Base-by-base conservation (phyloP, 2,329 filamentous ascomycete genomes). In the Seiridium unicorne region DNA sequence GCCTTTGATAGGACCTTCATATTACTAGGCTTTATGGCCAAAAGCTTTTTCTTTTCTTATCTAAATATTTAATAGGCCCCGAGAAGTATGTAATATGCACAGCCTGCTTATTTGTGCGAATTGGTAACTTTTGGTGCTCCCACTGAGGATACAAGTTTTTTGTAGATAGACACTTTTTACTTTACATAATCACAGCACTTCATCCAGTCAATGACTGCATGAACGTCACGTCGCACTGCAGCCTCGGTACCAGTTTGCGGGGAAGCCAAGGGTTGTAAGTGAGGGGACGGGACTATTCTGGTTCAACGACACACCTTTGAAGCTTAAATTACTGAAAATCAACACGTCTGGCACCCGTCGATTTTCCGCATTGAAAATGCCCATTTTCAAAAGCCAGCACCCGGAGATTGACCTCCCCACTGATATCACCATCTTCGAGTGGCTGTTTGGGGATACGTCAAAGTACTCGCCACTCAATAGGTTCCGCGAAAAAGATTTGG, bases 381-480 rank as follows among this genome's bases (percentile, higher is more conserved):
- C 51, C 26, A 44, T 55, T 4, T 55, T 55, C 40, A 42, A 34
- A 10, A 55, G 51, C 26, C 36, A 18, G 26, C 51, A 55, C 5
- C 36, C 36, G 18, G 51, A 55, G n/a, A 55, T 55, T 44, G 51
- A 42, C 10, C 26, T 55, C 4, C 51, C 51, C 18, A 55, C 51
- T 4, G 51, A 68, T 57, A 56, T 68, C 9, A 68, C 67, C 3
- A 68, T 68, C 44, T 69, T 66, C 62, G 65, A 66, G 32, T 68
- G 66, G 66, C 60, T 69, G 4, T 68, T 68, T 42, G 66, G 64
- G 7, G 57, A 65, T 10, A 55, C 60, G 13, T 68, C 67, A 3
- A 44, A 55, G 13, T 53, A 62, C 36, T 68, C 62, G 26, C 67
- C 67, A 2, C 54, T 69, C 13, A 66, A 64, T 34, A 64, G 58